Percentiles rank a stretch among this genome's conserved stretches.
Evolutionary conservation across 768 basidiomycete species (phyloP).

Genomic region (Suillus lakei): DNA sequence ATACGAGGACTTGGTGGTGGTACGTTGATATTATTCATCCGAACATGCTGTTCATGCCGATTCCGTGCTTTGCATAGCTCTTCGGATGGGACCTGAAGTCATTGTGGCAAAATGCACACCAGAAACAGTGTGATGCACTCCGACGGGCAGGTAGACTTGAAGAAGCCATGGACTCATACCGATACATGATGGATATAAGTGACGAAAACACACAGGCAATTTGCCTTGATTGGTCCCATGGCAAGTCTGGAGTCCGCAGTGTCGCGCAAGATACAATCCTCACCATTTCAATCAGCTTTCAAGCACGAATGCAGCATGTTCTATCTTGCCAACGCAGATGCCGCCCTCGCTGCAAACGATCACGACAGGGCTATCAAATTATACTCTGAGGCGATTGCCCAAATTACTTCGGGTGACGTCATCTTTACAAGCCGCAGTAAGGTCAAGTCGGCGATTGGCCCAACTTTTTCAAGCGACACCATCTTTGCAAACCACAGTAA

Average conservation of each 20-base stretch:
- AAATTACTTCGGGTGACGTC: background rate
- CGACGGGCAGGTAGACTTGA: background rate
- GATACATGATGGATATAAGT: background rate
- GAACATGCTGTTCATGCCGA: background rate
- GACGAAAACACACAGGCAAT: background rate
- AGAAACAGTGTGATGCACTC: background rate
- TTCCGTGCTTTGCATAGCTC: background rate
- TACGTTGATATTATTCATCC: background rate
- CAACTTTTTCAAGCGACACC: no score
- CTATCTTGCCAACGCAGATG: background rate
- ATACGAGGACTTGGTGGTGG: background rate
- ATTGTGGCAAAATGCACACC: background rate
- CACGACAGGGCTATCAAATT: background rate
- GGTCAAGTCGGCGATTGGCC: background rate
- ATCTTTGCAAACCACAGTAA: no score
- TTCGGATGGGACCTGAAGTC: background rate
- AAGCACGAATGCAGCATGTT: background rate
- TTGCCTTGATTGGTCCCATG: background rate
- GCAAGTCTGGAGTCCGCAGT: background rate
- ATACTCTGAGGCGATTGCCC: background rate
- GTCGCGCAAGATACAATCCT: background rate
- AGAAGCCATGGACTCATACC: background rate
- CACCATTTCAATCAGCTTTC: background rate
- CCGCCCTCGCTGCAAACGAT: background rate
- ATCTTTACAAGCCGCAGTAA: background rate